Percentiles rank a stretch among this genome's conserved stretches.
phyloP scores from a whole-genome alignment of 495 filamentous ascomycete species.

The Geopyxis carbonaria region DNA sequence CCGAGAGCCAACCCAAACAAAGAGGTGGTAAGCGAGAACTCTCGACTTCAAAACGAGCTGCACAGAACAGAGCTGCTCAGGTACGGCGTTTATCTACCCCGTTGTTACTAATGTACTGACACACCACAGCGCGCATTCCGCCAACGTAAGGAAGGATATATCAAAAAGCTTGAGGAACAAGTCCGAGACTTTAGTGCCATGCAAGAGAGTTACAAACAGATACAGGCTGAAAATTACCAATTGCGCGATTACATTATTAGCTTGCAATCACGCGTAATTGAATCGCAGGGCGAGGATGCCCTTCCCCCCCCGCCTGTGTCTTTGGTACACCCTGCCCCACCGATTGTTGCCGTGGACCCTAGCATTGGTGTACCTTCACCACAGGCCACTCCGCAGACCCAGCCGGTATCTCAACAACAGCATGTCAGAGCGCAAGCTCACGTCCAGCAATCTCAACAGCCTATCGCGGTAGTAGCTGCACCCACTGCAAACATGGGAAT shows the following conservation, averaged over 20 bases:
- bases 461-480: constrained; percentile 5
- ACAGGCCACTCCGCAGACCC: background rate
- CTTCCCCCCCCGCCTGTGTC: constrained; percentile 56
- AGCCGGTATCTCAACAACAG: constrained; percentile 15
- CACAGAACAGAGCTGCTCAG: constrained; percentile 93
- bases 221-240: constrained; percentile 75
- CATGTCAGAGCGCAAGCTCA: constrained; percentile 10
- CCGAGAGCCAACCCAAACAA: constrained; percentile 18
- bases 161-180: constrained; percentile 88
- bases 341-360: constrained; percentile 13
- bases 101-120: background rate
- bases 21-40: constrained; percentile 63
- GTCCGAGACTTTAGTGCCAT: constrained; percentile 56
- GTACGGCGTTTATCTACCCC: constrained; percentile 34
- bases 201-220: constrained; percentile 50
- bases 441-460: background rate
- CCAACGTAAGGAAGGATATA: constrained; percentile 93
- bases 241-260: constrained; percentile 82
- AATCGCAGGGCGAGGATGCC: constrained; percentile 65
- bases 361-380: background rate
- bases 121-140: constrained; percentile 70
- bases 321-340: constrained; percentile 25
- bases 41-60: constrained; percentile 85
- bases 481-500: constrained; percentile 19
- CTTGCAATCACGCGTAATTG: constrained; percentile 75